Evolutionary conservation across 768 basidiomycete genomes (phyloP).

Genomic region (Russula sp.): DNA sequence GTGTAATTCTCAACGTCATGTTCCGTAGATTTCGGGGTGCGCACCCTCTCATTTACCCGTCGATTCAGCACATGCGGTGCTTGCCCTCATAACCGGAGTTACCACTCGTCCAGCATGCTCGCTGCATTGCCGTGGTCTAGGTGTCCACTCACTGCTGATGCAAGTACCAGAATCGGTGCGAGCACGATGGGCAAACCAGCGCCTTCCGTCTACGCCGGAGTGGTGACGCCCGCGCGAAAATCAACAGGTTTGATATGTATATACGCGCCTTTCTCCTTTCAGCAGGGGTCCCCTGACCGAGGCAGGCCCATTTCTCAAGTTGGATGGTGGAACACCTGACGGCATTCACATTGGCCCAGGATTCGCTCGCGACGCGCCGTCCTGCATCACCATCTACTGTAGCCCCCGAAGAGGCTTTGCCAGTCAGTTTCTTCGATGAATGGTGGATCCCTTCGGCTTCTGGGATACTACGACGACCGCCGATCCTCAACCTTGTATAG

Average conservation of each 20-base stretch:
- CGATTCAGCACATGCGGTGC: background rate
- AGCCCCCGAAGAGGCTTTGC: background rate
- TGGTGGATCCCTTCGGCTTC: background rate
- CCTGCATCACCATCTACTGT: background rate
- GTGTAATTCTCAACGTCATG: constrained; percentile 17
- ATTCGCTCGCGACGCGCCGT: background rate
- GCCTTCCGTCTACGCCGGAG: constrained; percentile 11
- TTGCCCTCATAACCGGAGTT: background rate
- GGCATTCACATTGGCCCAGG: background rate
- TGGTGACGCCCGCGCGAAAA: constrained; percentile 3
- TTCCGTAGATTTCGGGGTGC: constrained; percentile 20
- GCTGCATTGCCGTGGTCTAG: background rate
- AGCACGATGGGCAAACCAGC: background rate
- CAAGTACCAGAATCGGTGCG: background rate
- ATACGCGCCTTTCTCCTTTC: constrained; percentile 17
- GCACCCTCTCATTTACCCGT: constrained; percentile 3
- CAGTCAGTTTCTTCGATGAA: background rate
- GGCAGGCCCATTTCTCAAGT: background rate
- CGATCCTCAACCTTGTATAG: constrained; percentile 5
- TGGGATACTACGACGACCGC: constrained; percentile 2
- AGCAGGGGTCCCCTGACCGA: constrained; percentile 8
- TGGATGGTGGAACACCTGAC: background rate
- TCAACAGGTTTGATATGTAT: background rate
- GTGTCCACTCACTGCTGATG: background rate
- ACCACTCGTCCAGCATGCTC: background rate